phyloP scores from a whole-genome alignment of 164 flowering plant species.

The Litsea cubeba region DNA sequence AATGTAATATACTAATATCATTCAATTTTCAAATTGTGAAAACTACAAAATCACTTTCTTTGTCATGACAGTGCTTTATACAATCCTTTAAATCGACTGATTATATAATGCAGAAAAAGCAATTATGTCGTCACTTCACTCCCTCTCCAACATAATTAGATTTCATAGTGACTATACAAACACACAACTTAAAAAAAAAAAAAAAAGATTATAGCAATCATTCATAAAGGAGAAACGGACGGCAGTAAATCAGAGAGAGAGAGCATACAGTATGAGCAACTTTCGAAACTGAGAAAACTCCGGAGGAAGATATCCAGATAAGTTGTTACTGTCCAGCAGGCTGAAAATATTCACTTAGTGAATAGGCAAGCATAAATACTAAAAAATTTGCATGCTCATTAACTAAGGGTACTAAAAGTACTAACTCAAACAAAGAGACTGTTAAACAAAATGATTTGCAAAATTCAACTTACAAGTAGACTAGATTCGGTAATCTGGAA shows the following conservation, averaged over 20 bases:
- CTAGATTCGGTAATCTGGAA: slow-evolving; percentile 48
- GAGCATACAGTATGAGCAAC: neutral
- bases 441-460: neutral
- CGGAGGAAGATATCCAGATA: slow-evolving; percentile 73
- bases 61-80: no score
- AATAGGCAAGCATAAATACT: slow-evolving; percentile 4
- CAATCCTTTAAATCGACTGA: no score
- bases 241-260: neutral
- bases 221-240: neutral
- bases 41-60: no score
- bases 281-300: slow-evolving; percentile 39
- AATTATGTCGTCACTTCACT: no score
- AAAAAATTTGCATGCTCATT: neutral
- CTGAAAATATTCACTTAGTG: slow-evolving; percentile 27
- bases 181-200: no score
- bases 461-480: slow-evolving; percentile 69
- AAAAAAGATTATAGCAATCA: neutral
- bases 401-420: neutral
- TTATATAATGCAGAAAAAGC: no score
- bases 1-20: no score
- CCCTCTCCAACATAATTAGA: no score
- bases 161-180: no score
- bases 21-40: no score
- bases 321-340: slow-evolving; percentile 71
- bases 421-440: neutral